Conservation (phyloP, 306 rosid species). For the Begonia masoniana region DNA sequence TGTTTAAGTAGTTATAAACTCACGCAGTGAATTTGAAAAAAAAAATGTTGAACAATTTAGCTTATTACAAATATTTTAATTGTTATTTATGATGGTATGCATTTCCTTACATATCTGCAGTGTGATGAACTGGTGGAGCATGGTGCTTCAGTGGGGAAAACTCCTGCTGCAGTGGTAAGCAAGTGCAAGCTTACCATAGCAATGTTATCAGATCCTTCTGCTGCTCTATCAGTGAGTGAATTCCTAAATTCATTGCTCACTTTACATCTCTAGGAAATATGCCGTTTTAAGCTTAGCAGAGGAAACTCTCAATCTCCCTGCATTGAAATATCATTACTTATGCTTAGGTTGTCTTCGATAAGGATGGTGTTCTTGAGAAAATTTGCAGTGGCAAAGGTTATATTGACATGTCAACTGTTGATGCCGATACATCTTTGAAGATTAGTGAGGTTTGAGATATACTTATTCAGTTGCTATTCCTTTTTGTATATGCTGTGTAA, state of each 20-base stretch:
- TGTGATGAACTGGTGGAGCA: slow-evolving; percentile 50
- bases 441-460: slow-evolving; percentile 55
- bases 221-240: slow-evolving; percentile 59
- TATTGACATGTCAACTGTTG: slow-evolving; percentile 77
- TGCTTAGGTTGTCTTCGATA: slow-evolving; percentile 51
- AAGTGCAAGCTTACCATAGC: slow-evolving; percentile 73
- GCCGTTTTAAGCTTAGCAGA: neutral
- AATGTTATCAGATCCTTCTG: slow-evolving; percentile 70
- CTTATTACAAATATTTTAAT: neutral
- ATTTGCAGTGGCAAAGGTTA: slow-evolving; percentile 47
- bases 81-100: neutral
- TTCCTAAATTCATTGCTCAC: slow-evolving; percentile 1
- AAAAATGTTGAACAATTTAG: too few relatives aligned
- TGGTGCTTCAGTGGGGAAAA: slow-evolving; percentile 62
- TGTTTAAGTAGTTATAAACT: neutral
- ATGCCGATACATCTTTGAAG: slow-evolving; percentile 52
- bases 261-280: neutral
- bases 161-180: slow-evolving; percentile 66
- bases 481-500: too few relatives aligned
- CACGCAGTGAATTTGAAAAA: neutral
- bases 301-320: too few relatives aligned
- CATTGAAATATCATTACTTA: neutral
- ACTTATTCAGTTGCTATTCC: neutral
- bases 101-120: slow-evolving; percentile 19
- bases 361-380: slow-evolving; percentile 66